Evolutionary conservation across 2,329 filamentous ascomycete species (phyloP), one percentile per base, ranked within the genome.

Genomic region (Cladosporium phlei): DNA sequence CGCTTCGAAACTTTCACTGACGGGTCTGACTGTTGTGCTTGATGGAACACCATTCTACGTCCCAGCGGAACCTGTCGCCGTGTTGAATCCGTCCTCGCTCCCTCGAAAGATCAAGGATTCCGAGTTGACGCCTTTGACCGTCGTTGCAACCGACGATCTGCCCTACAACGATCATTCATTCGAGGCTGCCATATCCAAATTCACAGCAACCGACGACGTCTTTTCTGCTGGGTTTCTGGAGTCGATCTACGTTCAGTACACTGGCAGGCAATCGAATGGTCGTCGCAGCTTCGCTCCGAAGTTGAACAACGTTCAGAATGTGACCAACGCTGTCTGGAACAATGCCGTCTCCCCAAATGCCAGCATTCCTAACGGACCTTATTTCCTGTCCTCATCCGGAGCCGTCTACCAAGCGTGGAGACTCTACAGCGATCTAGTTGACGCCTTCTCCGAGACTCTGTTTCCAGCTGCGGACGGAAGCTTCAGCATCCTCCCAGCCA

Each of bases 391-490:
- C 8, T 57, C 63, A 1, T 65, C 65, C 12, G 74, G 74, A 3
- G 58, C 67, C 11, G 59, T 78, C 5, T 73, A 69, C 51, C 62
- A 73, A 50, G 74, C 74, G 0, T 77, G 71, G 62, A 63, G 69
- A 38, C 56, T 78, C 1, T 77, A 75, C 54, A 68, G 69, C 12
- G 75, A 78, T 52, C 63, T 69, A 4, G 65, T 72, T 30, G 68
- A 69, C 10, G 71, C 74, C 2, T 78, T 77, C 55, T 72, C 69
- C 0, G 73, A 77, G 51, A 69, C 72, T 8, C 55, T 66, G 1
- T 66, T 73, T 9, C 49, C 60, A 2, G 66, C 61, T 25, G 51
- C 55, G 3, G 63, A 70, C 35, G 69, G 67, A 2, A 65, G 62
- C 0, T 75, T 66, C 56, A 65, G 63, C 4, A 67, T 72, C 1